phyloP scores from a whole-genome alignment of 805 yeast species.

The Debaryomyces tyrocola region DNA sequence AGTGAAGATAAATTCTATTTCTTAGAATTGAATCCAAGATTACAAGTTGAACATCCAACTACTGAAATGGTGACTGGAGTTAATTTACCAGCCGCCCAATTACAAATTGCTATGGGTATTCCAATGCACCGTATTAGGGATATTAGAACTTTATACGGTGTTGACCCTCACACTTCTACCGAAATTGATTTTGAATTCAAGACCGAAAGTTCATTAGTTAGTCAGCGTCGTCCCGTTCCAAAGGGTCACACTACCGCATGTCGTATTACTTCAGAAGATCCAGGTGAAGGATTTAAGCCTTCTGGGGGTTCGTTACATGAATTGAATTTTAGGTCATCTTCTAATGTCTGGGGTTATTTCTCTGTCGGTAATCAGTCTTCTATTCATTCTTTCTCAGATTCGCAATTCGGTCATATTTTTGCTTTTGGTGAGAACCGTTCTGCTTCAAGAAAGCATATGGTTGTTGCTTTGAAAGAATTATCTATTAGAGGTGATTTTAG shows the following conservation, averaged over 20 bases:
- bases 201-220: conserved; percentile 63
- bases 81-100: conserved; percentile 96
- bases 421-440: conserved; percentile 99
- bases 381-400: conserved; percentile 96
- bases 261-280: conserved; percentile 98
- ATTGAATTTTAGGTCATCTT: conserved; percentile 92
- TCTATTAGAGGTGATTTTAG: conserved; percentile 98
- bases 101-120: conserved; percentile 99
- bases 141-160: conserved; percentile 90
- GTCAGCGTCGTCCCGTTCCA: conserved; percentile 92
- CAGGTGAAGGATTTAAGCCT: conserved; percentile 99
- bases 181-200: conserved; percentile 89
- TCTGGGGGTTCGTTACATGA: conserved; percentile 96
- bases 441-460: conserved; percentile 98
- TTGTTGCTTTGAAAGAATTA: conserved; percentile 94
- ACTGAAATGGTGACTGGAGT: conserved; percentile 99
- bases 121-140: conserved; percentile 95
- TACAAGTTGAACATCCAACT: conserved; percentile 99
- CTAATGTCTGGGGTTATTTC: conserved; percentile 99
- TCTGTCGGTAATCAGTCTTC: conserved; percentile 96
- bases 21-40: conserved; percentile 94
- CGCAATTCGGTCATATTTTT: conserved; percentile 98
- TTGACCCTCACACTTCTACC: conserved; percentile 90
- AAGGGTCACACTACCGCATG: conserved; percentile 99
- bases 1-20: conserved; percentile 94